Base-by-base conservation (phyloP, 371 early-diverging fungal species). In the Dipsacomyces acuminosporus region DNA sequence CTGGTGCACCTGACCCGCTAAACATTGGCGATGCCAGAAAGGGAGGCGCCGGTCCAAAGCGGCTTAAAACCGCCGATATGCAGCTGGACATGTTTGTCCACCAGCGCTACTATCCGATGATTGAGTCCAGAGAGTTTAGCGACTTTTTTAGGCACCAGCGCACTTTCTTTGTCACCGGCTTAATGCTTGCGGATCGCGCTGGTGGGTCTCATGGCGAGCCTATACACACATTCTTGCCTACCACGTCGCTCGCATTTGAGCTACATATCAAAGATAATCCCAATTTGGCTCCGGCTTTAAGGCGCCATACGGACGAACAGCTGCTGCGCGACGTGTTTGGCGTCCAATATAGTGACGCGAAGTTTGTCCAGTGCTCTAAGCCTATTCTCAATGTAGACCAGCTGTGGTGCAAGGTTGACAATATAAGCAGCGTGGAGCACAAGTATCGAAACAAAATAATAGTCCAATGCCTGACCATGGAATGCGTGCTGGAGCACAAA, bases 71-170 rank as follows among this genome's bases (percentile, higher is more conserved):
- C 13, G 47, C 33, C 5, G 47, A 25, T 26, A 48, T 17, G 25
- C 69, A 58, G n/a, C 30, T 51, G 21, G 54, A 62, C 18, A 52
- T 58, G 26, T 62, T 67, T 41, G 50, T 62, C 34, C 69, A 67
- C 51, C 63, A 62, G 62, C 57, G 63, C 7, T 62, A 58, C 51
- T 67, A 62, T 33, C 55, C 69, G 33, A 53, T 67, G 54, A 47
- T 67, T 4, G 57, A 57, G 40, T 49, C 58, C 9, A 19, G 40
- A 18, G 69, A 67, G 59, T 67, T 67, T 17, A 19, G 33, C n/a
- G 69, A 59, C 5, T 67, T 67, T 35, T 67, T 67, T 17, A 23
- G 13, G 18, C 20, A 21, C 22, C 38, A 18, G 36, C 69, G 69
- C 26, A 58, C 59, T 4, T 19, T 62, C 24, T 45, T 41, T 14